Evolutionary conservation across 148 eudicot species (phyloP).

Genomic region (Beta vulgaris): DNA sequence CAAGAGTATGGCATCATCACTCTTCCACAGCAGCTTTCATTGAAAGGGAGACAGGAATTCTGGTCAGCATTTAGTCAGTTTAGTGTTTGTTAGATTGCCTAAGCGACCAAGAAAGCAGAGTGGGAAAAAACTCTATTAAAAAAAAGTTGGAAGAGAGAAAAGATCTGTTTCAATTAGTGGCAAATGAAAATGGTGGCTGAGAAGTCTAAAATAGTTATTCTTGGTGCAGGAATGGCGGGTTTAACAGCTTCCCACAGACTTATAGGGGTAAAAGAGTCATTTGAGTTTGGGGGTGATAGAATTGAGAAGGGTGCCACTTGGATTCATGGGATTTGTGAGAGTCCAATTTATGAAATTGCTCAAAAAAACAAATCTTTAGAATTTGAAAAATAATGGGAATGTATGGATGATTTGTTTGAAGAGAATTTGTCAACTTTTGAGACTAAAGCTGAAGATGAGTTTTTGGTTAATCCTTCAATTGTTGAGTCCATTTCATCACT

Average conservation of each 20-base stretch:
- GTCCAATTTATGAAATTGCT: constrained; percentile 79
- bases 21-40: too few species aligned
- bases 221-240: constrained; percentile 98
- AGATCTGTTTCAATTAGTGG: background rate
- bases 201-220: constrained; percentile 73
- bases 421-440: constrained; percentile 37
- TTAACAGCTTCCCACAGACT: constrained; percentile 85
- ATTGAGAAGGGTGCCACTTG: constrained; percentile 96
- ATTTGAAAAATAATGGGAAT: constrained; percentile 79
- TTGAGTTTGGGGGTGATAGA: constrained; percentile 74
- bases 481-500: constrained; percentile 54
- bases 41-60: too few species aligned
- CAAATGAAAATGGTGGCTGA: constrained; percentile 64
- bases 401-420: constrained; percentile 62
- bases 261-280: constrained; percentile 45
- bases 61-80: too few species aligned
- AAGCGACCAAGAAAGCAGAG: background rate
- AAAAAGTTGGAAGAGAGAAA: constrained; percentile 1
- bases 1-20: too few species aligned
- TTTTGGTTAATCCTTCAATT: constrained; percentile 37
- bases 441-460: constrained; percentile 73
- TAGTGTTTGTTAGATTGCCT: constrained; percentile 18
- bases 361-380: constrained; percentile 46
- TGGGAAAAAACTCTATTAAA: background rate
- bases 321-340: constrained; percentile 90